A percentile compares a stretch with the other conserved stretches of the same genome.
These are phyloP conservation scores for Pyrus betulifolia DNA, from an alignment of 306 rosid species.

Conservation along the genomic window DNA sequence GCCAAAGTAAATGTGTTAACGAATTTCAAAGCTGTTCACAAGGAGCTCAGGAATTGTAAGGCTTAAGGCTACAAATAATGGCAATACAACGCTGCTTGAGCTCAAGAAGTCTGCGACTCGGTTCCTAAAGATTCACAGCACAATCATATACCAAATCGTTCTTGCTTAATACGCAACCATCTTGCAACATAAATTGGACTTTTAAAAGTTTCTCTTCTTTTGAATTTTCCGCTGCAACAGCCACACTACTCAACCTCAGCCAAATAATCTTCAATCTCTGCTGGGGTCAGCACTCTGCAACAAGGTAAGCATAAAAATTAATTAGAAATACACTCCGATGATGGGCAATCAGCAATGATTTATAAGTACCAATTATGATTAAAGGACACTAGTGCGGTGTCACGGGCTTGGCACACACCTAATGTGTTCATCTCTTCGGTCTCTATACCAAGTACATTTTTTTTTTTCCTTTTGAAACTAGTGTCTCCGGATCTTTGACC, in stretches of 20 bases:
- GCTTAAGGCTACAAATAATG: neutral
- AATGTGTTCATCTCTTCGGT: neutral
- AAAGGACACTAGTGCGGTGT: too few species aligned
- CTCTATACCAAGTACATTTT: neutral
- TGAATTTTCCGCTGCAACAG: neutral
- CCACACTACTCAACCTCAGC: slow-evolving; percentile 80
- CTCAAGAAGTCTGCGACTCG: neutral
- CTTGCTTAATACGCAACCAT: neutral
- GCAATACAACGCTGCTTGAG: neutral
- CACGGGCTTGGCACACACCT: too few species aligned
- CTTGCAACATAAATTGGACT: neutral
- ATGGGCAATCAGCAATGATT: neutral
- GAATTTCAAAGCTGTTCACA: neutral
- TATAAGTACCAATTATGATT: too few species aligned
- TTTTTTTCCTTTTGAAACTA: too few species aligned
- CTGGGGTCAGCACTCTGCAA: slow-evolving; percentile 91
- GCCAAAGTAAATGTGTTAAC: neutral
- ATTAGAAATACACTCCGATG: neutral
- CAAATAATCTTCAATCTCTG: slow-evolving; percentile 89
- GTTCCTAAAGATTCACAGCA: neutral
- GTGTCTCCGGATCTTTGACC: too few species aligned
- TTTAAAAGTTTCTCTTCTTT: neutral
- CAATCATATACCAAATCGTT: neutral
- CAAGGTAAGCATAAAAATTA: neutral
- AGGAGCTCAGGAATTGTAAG: neutral